A percentile compares a stretch with the other conserved stretches of the same genome.
Evolutionary conservation across 78 protist species (phyloP).

Genomic region (Polysphondylium violaceum): DNA sequence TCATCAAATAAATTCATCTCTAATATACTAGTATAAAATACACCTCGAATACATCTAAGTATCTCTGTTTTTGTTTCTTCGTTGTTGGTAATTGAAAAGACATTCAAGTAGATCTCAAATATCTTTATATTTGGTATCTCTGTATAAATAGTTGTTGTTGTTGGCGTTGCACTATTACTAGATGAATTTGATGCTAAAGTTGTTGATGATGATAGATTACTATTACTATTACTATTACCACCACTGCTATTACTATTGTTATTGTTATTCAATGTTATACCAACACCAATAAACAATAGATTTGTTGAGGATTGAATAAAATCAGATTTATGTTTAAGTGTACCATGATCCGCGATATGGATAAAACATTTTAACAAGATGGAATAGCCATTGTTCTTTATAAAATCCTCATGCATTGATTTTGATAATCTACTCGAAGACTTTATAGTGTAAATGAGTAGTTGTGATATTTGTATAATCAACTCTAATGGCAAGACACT

Average conservation of each 20-base stretch:
- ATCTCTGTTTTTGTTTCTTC: conserved; percentile 73
- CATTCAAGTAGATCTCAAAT: conserved; percentile 69
- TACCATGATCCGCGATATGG: conserved; percentile 55
- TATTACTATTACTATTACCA: too few species aligned
- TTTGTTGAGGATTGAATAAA: conserved; percentile 42
- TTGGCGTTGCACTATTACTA: background rate
- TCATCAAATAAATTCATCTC: background rate
- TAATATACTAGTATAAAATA: conserved; percentile 54
- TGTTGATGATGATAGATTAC: background rate
- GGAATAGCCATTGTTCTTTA: conserved; percentile 31
- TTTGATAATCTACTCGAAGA: conserved; percentile 22
- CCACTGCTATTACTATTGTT: too few species aligned
- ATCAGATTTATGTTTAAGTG: conserved; percentile 45
- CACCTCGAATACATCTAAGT: conserved; percentile 50
- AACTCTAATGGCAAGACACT: background rate
- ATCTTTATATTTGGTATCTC: conserved; percentile 18
- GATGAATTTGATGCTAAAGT: background rate
- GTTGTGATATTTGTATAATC: conserved; percentile 37
- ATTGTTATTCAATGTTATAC: too few species aligned
- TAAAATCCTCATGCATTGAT: conserved; percentile 53
- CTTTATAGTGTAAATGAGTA: conserved; percentile 49
- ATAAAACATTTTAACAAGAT: conserved; percentile 47
- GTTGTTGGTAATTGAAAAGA: conserved; percentile 47
- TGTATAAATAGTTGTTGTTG: too few species aligned
- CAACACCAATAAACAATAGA: conserved; percentile 39